Percentiles rank a stretch among this genome's conserved stretches.
Evolutionary conservation across 1,284 basidiomycete genomes (phyloP).

Genomic region (Dichomitus squalens): DNA sequence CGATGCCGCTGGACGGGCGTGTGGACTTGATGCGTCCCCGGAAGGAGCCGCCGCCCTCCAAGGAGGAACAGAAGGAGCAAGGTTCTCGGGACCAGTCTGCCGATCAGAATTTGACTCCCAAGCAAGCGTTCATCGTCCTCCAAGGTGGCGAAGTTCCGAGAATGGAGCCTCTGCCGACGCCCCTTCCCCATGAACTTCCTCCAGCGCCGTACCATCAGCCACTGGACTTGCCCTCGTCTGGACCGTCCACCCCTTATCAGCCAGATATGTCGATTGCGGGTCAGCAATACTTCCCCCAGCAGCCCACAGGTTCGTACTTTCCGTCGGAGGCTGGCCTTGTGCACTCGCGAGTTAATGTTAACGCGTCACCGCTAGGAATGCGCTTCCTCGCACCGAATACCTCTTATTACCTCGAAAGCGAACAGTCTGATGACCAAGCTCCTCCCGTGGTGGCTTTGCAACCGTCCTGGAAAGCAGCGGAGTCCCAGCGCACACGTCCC

Average conservation of each 20-base stretch:
- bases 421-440: slow-evolving; percentile 22
- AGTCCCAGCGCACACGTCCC: slow-evolving; percentile 4
- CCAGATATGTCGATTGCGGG: not conserved
- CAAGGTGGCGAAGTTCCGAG: slow-evolving; percentile 28
- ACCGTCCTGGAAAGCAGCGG: slow-evolving; percentile 9
- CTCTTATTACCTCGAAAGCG: slow-evolving; percentile 15
- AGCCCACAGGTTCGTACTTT: slow-evolving; percentile 7
- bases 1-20: slow-evolving; percentile 83
- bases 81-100: slow-evolving; percentile 9
- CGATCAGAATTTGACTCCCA: slow-evolving; percentile 22
- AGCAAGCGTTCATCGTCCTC: slow-evolving; percentile 28
- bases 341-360: not conserved
- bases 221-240: slow-evolving; percentile 33
- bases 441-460: not conserved
- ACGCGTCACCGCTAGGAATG: slow-evolving; percentile 9
- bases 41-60: slow-evolving; percentile 33
- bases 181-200: slow-evolving; percentile 55
- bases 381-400: slow-evolving; percentile 15
- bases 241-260: slow-evolving; percentile 30
- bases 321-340: not conserved
- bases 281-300: not conserved
- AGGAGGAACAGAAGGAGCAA: not conserved
- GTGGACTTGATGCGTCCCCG: slow-evolving; percentile 80
- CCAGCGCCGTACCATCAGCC: slow-evolving; percentile 41
- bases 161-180: slow-evolving; percentile 53